Conservation (phyloP, 805 yeast genomes). For the Phaffomyces thermotolerans region DNA sequence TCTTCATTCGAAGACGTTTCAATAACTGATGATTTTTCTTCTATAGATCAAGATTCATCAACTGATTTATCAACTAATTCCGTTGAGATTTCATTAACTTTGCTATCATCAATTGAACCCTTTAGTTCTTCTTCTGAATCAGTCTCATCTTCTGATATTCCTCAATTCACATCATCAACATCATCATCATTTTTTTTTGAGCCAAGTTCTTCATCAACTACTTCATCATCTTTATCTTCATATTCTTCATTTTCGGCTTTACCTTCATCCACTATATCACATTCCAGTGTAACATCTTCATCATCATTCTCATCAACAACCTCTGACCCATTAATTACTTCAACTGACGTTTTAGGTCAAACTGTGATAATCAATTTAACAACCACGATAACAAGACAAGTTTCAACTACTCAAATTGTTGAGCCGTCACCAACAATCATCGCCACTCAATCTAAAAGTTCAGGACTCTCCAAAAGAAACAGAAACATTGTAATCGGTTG, state of each 20-base stretch:
- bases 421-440: not conserved
- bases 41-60: not conserved
- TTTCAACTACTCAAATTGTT: conserved; percentile 25
- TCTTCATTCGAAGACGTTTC: not conserved
- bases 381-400: conserved; percentile 9
- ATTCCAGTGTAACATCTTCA: conserved; percentile 1
- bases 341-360: conserved; percentile 6
- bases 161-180: not conserved
- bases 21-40: not conserved
- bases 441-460: not conserved
- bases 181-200: not conserved
- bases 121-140: not conserved
- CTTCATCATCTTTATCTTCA: not conserved
- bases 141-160: not conserved
- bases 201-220: not conserved
- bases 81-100: not conserved
- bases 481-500: conserved; percentile 57
- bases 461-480: conserved; percentile 38
- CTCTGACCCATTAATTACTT: conserved; percentile 5
- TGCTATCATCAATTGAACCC: conserved; percentile 2
- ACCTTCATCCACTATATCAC: not conserved
- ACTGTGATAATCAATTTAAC: conserved; percentile 18
- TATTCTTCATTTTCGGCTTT: no score
- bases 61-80: not conserved
- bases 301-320: not conserved